Evolutionary conservation across 495 filamentous ascomycete genomes (phyloP), one percentile per base, ranked within the genome.

Genomic region (Alectoria sarmentosa): DNA sequence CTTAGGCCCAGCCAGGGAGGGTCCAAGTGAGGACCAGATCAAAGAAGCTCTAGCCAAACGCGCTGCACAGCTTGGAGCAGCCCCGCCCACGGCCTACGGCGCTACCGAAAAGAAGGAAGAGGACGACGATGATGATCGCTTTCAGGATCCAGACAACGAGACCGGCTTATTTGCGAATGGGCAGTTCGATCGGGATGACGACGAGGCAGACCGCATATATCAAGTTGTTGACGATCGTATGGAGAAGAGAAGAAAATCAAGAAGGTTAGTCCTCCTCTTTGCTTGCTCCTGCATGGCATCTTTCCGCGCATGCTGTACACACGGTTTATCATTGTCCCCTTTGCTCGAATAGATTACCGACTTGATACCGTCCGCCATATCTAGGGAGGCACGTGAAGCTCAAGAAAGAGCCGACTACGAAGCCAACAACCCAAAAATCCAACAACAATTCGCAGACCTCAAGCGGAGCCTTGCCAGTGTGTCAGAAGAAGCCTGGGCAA

Each of bases 11-110:
- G 95, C 95, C 60, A 86, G 94, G 66, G 94, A 98, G 82, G 94
- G 94, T 17, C 95, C 94, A 28, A 96, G 90, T 64, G 94, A 97
- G 72, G 94, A 99, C 69, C 92, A 96, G 75, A 97, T 98, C 79
- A 96, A 98, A 74, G 94, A 95, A 70, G 91, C 90, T 55, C 87
- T 99, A 69, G 92, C 92, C 48, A 93, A 96, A 73, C 84, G 94
- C 69, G 92, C 93, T 26, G 89, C 89, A 66, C 84, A 86, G 69
- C 84, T 98, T 3, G 95, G 94, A 38, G 84, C 70, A 30, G 86
- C 90, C n/a, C 84, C 89, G 0, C 86, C 90, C 1, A 88, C 88
- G 39, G 88, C 88, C 21, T 94, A 96, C 70, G 91, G 90, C 8
- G 85, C 82, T 9, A 78, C 82, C 19, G 86, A 90, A 54, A 91